Conservation (phyloP, 495 filamentous ascomycete species). For the Talaromyces proteolyticus region DNA sequence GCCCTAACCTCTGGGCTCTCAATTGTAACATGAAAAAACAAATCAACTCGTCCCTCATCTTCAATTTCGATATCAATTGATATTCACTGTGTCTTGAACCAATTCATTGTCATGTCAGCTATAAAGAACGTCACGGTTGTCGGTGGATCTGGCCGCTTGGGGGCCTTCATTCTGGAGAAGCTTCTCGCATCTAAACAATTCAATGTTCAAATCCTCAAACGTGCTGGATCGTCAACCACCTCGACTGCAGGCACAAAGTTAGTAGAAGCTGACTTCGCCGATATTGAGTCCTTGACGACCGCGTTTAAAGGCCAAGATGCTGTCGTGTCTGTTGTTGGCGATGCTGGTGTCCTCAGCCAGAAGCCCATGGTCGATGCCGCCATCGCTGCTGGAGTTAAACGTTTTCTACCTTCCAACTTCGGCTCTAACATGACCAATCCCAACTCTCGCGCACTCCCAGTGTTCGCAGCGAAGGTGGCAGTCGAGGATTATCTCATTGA, state of each 20-base stretch:
- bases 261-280: slow-evolving; percentile 8
- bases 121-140: slow-evolving; percentile 5
- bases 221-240: slow-evolving; percentile 14
- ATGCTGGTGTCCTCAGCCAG: slow-evolving; percentile 30
- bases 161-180: slow-evolving; percentile 22
- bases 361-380: slow-evolving; percentile 52
- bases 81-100: too few relatives aligned
- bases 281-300: slow-evolving; percentile 27
- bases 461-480: slow-evolving; percentile 31
- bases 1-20: too few relatives aligned
- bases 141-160: slow-evolving; percentile 5
- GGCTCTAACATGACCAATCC: slow-evolving; percentile 27
- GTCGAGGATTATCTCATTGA: slow-evolving; percentile 43
- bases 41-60: background rate
- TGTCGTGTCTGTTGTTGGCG: slow-evolving; percentile 31
- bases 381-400: slow-evolving; percentile 49
- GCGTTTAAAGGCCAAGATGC: slow-evolving; percentile 44
- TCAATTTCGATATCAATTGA: too few relatives aligned
- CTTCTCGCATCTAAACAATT: slow-evolving; percentile 22
- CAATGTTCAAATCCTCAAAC: slow-evolving; percentile 29
- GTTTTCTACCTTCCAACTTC: slow-evolving; percentile 35
- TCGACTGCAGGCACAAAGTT: slow-evolving; percentile 8
- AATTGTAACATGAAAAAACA: too few relatives aligned
- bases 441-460: slow-evolving; percentile 3
- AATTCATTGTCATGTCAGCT: background rate